phyloP scores from a whole-genome alignment of 495 filamentous ascomycete genomes.

The Penicillium coprophilum region DNA sequence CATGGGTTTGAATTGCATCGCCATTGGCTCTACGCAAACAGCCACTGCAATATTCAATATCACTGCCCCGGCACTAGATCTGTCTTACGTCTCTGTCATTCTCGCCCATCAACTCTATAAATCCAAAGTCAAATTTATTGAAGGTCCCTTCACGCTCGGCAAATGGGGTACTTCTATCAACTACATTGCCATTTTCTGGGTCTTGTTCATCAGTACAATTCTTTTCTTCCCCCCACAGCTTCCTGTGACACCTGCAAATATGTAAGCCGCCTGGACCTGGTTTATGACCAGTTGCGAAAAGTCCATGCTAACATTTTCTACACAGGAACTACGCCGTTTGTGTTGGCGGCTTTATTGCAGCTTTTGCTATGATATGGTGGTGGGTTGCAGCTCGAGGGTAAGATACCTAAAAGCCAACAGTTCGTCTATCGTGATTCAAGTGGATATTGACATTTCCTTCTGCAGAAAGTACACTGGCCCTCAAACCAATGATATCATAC shows the following conservation, averaged over 20 bases:
- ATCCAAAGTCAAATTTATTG: constrained; percentile 56
- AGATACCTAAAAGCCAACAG: constrained; percentile 21
- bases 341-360: constrained; percentile 61
- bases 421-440: neutral
- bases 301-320: constrained; percentile 4
- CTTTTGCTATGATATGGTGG: constrained; percentile 67
- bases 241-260: constrained; percentile 63
- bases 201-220: constrained; percentile 64
- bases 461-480: constrained; percentile 57
- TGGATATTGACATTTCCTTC: constrained; percentile 5
- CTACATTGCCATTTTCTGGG: constrained; percentile 61
- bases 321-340: constrained; percentile 65
- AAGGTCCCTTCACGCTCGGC: constrained; percentile 65
- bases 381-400: constrained; percentile 59
- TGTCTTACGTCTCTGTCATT: constrained; percentile 69
- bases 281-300: neutral
- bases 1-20: constrained; percentile 61
- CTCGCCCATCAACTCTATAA: constrained; percentile 62
- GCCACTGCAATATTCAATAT: constrained; percentile 70
- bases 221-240: constrained; percentile 63
- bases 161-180: constrained; percentile 60
- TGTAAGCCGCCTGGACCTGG: constrained; percentile 36
- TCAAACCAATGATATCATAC: constrained; percentile 51
- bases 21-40: constrained; percentile 65
- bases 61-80: constrained; percentile 67